Conservation (phyloP, 768 basidiomycete genomes). For the Russula sp. region DNA sequence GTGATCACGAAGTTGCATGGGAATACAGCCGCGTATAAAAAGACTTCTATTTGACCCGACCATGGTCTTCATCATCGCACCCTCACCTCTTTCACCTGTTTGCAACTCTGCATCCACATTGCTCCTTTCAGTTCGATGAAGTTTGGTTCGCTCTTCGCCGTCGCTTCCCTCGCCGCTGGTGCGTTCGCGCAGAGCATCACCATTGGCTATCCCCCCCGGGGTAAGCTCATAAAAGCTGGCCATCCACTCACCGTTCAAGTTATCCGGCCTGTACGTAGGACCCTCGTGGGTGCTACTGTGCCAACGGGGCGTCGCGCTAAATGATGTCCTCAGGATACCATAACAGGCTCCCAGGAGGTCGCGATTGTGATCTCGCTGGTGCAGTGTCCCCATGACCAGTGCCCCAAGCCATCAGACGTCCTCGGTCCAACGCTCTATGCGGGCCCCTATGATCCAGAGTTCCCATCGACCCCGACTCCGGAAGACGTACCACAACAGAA, state of each 20-base stretch:
- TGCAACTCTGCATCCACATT: neutral
- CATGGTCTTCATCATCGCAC: neutral
- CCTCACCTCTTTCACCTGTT: neutral
- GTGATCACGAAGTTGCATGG: too few relatives aligned
- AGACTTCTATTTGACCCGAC: neutral
- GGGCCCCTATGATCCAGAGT: too few relatives aligned
- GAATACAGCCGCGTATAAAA: neutral
- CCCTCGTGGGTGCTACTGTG: neutral
- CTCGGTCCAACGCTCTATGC: too few relatives aligned
- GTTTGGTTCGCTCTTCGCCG: conserved; percentile 17
- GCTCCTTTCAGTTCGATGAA: conserved; percentile 14
- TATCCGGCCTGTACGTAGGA: conserved; percentile 30
- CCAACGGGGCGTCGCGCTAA: too few relatives aligned
- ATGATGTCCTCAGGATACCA: conserved; percentile 25
- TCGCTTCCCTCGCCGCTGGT: conserved; percentile 24
- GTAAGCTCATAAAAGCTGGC: conserved; percentile 27
- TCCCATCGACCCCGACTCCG: neutral
- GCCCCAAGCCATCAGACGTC: too few relatives aligned
- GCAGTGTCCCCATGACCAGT: conserved; percentile 24
- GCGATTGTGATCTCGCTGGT: conserved; percentile 32
- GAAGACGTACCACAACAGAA: conserved; percentile 28
- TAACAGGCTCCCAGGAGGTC: conserved; percentile 32
- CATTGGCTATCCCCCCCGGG: conserved; percentile 30
- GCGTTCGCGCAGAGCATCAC: conserved; percentile 31
- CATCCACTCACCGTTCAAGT: conserved; percentile 33